Conservation (phyloP, 2,329 filamentous ascomycete genomes). For the Colletotrichum falcatum region DNA sequence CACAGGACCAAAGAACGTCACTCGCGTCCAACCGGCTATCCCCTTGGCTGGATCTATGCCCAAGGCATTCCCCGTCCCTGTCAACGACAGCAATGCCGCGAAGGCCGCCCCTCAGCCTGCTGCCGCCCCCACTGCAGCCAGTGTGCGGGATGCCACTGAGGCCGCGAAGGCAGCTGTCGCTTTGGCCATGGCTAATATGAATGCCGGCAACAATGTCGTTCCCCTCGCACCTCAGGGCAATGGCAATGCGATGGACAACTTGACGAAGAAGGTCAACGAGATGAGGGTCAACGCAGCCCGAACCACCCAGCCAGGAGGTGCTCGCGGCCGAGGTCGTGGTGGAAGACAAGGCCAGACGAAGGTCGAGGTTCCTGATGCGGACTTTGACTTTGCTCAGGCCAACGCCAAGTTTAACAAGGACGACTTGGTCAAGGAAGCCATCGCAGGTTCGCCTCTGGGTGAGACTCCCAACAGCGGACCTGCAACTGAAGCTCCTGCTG, state of each 20-base stretch:
- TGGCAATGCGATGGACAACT: slow-evolving; percentile 72
- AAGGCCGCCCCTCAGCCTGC: slow-evolving; percentile 46
- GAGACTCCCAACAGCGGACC: slow-evolving; percentile 60
- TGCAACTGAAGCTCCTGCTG: slow-evolving; percentile 50
- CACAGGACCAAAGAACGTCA: slow-evolving; percentile 60
- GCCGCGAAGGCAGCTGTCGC: slow-evolving; percentile 83
- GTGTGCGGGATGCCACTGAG: slow-evolving; percentile 76
- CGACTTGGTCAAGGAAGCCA: slow-evolving; percentile 84
- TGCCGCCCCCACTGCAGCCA: slow-evolving; percentile 49
- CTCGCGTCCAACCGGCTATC: slow-evolving; percentile 72
- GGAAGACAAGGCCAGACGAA: slow-evolving; percentile 65
- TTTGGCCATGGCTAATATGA: slow-evolving; percentile 81
- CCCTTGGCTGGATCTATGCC: slow-evolving; percentile 66
- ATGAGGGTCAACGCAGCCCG: slow-evolving; percentile 75
- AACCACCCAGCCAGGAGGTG: slow-evolving; percentile 46
- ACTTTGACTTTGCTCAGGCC: slow-evolving; percentile 85
- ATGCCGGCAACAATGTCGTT: slow-evolving; percentile 50
- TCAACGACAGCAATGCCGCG: slow-evolving; percentile 44
- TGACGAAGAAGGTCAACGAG: slow-evolving; percentile 80
- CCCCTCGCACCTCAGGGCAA: slow-evolving; percentile 44
- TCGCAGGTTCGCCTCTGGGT: slow-evolving; percentile 77
- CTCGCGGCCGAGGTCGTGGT: slow-evolving; percentile 62
- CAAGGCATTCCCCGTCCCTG: slow-evolving; percentile 34
- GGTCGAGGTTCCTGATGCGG: slow-evolving; percentile 88
- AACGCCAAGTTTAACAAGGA: slow-evolving; percentile 63